phyloP scores from a whole-genome alignment of 352 stramenopile species.

The Phytophthora capsici region DNA sequence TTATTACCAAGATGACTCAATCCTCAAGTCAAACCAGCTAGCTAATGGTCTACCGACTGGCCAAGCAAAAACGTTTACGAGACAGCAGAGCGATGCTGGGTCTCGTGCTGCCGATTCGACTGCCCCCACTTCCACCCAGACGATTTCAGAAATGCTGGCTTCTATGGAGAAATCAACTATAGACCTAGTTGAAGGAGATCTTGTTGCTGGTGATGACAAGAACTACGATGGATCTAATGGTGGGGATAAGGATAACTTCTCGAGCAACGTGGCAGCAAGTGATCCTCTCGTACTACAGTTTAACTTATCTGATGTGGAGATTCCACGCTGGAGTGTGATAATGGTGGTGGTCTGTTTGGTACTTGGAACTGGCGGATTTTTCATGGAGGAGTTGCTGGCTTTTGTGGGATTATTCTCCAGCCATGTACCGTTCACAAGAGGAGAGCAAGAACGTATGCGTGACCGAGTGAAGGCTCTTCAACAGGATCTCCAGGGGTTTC shows the following conservation, averaged over 20 bases:
- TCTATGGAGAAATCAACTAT: slow-evolving; percentile 20
- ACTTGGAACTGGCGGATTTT: slow-evolving; percentile 58
- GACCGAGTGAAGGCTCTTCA: slow-evolving; percentile 57
- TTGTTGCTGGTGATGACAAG: slow-evolving; percentile 18
- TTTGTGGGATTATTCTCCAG: slow-evolving; percentile 40
- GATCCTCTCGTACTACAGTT: background rate
- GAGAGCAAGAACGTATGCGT: slow-evolving; percentile 55
- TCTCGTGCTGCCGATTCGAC: slow-evolving; percentile 17
- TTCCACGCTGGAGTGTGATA: slow-evolving; percentile 55
- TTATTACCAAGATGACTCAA: slow-evolving; percentile 16
- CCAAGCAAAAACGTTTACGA: slow-evolving; percentile 13
- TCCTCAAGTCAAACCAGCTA: background rate
- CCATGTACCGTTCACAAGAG: slow-evolving; percentile 23
- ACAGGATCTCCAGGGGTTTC: slow-evolving; percentile 57
- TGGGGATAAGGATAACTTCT: slow-evolving; percentile 11
- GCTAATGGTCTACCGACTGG: slow-evolving; percentile 23
- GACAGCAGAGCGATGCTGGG: slow-evolving; percentile 16
- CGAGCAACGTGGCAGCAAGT: background rate
- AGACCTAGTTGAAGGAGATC: slow-evolving; percentile 2
- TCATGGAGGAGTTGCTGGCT: slow-evolving; percentile 58
- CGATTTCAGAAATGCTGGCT: slow-evolving; percentile 28
- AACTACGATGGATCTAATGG: slow-evolving; percentile 4
- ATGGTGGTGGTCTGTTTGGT: slow-evolving; percentile 49
- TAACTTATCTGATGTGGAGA: slow-evolving; percentile 3
- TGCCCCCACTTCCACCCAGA: slow-evolving; percentile 26